Percentiles rank a stretch among this genome's conserved stretches.
phyloP scores from a whole-genome alignment of 2,329 filamentous ascomycete species.

The Pseudocercospora cruenta region DNA sequence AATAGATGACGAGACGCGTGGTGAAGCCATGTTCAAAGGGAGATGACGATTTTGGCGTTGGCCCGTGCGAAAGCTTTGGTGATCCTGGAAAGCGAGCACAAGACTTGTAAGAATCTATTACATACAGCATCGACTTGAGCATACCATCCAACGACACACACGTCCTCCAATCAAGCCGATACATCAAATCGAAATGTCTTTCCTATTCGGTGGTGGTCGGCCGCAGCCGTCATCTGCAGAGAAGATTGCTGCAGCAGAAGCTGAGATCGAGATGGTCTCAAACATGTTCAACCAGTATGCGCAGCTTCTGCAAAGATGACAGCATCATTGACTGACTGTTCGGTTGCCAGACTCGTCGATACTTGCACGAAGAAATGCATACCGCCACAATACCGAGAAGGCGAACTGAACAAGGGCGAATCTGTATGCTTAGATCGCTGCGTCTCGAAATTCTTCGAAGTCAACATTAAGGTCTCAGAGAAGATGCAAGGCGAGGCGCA shows the following conservation, averaged over 20 bases:
- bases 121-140: slow-evolving; percentile 6
- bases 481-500: slow-evolving; percentile 89
- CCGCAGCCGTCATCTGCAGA: slow-evolving; percentile 91
- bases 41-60: not conserved
- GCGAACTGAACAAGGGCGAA: slow-evolving; percentile 98
- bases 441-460: slow-evolving; percentile 97
- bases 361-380: slow-evolving; percentile 95
- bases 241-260: slow-evolving; percentile 95
- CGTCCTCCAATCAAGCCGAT: not conserved
- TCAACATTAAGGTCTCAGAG: slow-evolving; percentile 96
- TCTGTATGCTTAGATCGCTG: slow-evolving; percentile 97
- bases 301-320: not conserved
- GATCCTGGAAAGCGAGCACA: slow-evolving; percentile 3
- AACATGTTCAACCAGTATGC: slow-evolving; percentile 96
- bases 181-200: slow-evolving; percentile 59
- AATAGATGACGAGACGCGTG: not conserved
- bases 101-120: slow-evolving; percentile 2
- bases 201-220: slow-evolving; percentile 68
- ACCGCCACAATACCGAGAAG: slow-evolving; percentile 88
- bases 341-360: slow-evolving; percentile 63
- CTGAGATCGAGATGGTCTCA: slow-evolving; percentile 95
- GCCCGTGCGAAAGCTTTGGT: not conserved
- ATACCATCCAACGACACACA: slow-evolving; percentile 1
- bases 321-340: slow-evolving; percentile 12
- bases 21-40: not conserved